These are phyloP conservation scores for Microcos paniculata DNA, from an alignment of 345 rosid genomes.

Conservation along the genomic window DNA sequence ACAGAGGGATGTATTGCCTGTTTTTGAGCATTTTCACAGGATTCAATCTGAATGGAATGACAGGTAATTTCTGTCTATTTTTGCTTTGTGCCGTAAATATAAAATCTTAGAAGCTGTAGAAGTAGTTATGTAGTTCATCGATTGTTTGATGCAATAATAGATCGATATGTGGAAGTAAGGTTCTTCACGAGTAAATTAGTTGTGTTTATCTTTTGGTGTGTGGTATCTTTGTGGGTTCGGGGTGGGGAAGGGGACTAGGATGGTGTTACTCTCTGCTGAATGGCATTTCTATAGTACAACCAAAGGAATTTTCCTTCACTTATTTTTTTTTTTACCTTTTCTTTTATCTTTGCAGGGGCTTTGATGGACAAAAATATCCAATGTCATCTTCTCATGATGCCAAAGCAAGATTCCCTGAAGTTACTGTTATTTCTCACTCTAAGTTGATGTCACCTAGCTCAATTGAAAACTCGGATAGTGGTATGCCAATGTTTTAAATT, in stretches of 20 bases:
- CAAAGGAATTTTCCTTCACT: not conserved
- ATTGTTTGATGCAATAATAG: not conserved
- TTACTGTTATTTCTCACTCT: constrained; percentile 34
- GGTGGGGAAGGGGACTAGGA: too few species aligned
- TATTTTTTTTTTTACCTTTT: not conserved
- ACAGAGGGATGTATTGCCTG: constrained; percentile 77
- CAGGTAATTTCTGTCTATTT: constrained; percentile 38
- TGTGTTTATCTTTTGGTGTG: too few species aligned
- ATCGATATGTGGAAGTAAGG: not conserved
- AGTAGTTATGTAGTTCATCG: not conserved
- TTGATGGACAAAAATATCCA: constrained; percentile 27
- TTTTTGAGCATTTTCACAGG: constrained; percentile 71
- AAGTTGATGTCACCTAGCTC: constrained; percentile 36
- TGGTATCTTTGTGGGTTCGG: too few species aligned
- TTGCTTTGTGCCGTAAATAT: not conserved
- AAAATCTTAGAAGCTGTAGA: not conserved
- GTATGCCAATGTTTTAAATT: constrained; percentile 26
- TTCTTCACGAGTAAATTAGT: too few species aligned
- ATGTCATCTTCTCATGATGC: constrained; percentile 30
- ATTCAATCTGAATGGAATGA: constrained; percentile 50
- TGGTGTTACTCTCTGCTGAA: not conserved
- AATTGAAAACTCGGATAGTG: constrained; percentile 38
- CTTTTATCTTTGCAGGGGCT: constrained; percentile 35
- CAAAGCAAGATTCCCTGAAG: constrained; percentile 37
- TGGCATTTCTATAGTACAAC: not conserved